phyloP scores from a whole-genome alignment of 257 asterid species.

The Plantago major region DNA sequence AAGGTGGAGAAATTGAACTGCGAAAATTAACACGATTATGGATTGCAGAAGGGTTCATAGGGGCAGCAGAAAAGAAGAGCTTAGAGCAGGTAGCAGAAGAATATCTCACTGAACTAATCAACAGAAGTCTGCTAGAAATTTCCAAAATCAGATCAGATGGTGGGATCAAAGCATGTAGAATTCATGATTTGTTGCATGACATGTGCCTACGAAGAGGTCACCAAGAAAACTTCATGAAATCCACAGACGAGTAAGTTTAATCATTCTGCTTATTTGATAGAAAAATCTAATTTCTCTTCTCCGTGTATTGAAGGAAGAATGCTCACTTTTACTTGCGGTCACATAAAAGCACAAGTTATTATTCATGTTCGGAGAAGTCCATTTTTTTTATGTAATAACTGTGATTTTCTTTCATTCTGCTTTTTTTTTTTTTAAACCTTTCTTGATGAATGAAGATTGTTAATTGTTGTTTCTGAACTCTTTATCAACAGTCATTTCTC shows the following conservation, averaged over 20 bases:
- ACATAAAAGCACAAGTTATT: not conserved
- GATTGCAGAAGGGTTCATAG: slow-evolving; percentile 4
- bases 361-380: no score
- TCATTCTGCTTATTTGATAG: not conserved
- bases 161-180: not conserved
- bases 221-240: slow-evolving; percentile 2
- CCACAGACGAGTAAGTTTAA: not conserved
- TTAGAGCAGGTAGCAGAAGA: not conserved
- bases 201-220: not conserved
- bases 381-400: no score
- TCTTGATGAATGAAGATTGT: no score
- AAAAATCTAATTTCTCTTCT: not conserved
- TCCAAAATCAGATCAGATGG: not conserved
- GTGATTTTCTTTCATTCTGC: no score
- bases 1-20: no score
- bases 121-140: not conserved
- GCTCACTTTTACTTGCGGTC: not conserved
- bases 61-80: not conserved
- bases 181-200: slow-evolving; percentile 1
- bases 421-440: no score
- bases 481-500: no score
- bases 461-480: no score
- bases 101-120: not conserved
- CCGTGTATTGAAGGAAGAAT: not conserved
- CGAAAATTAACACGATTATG: not conserved